These are phyloP conservation scores for Quercus aquifolioides DNA, from an alignment of 306 rosid species.

Conservation along the genomic window DNA sequence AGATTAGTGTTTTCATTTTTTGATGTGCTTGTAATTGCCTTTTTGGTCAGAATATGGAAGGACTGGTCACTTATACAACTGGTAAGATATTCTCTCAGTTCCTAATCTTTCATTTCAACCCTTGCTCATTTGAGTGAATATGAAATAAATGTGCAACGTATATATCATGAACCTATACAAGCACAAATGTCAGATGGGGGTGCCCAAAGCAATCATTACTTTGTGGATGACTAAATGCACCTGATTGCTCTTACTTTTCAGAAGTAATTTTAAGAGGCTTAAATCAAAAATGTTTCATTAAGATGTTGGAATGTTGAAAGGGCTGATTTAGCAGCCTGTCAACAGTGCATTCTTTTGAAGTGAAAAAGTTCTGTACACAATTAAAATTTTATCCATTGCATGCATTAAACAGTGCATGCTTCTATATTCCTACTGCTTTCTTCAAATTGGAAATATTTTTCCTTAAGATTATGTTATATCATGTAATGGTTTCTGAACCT, in stretches of 20 bases:
- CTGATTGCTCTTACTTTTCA: neutral
- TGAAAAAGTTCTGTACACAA: neutral
- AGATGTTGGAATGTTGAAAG: neutral
- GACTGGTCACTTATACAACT: slow-evolving; percentile 83
- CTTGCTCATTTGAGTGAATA: neutral
- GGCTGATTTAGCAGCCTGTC: neutral
- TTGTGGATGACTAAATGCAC: neutral
- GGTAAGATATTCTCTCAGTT: slow-evolving; percentile 42
- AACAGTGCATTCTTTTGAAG: neutral
- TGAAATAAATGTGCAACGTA: neutral
- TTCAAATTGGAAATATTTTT: slow-evolving; percentile 3
- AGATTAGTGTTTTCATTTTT: slow-evolving; percentile 24
- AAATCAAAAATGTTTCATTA: neutral
- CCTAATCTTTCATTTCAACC: neutral
- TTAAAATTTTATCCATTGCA: neutral
- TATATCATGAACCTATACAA: neutral
- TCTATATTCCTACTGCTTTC: neutral
- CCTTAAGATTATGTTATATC: neutral
- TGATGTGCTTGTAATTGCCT: slow-evolving; percentile 23
- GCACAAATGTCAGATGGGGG: neutral
- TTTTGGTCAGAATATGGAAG: slow-evolving; percentile 70
- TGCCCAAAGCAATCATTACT: neutral
- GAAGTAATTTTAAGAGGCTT: neutral
- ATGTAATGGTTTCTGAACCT: slow-evolving; percentile 25
- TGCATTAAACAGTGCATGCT: neutral